Evolutionary conservation across 495 filamentous ascomycete species (phyloP).

Genomic region (Schizothecium vesticola): DNA sequence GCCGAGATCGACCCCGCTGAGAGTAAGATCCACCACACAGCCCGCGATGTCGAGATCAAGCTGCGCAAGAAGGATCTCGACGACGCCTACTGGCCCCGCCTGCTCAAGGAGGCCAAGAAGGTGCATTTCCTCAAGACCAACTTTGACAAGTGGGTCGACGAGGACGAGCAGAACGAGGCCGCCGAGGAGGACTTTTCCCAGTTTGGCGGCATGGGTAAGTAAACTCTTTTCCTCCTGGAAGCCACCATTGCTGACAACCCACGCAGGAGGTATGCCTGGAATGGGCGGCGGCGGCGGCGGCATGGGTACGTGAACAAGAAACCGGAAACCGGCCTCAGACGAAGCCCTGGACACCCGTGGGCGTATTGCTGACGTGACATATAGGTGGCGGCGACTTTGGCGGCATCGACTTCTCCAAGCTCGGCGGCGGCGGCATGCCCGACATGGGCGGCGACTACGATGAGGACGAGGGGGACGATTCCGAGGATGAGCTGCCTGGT

Average conservation of each 20-base stretch:
- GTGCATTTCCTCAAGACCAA: conserved; percentile 97
- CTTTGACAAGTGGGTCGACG: conserved; percentile 99
- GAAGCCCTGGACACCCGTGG: conserved; percentile 5
- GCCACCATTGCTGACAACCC: background rate
- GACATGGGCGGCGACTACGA: conserved; percentile 50
- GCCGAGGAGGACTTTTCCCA: conserved; percentile 79
- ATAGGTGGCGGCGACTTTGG: conserved; percentile 54
- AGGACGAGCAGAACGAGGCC: conserved; percentile 93
- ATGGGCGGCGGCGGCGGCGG: conserved; percentile 30
- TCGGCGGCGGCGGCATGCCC: conserved; percentile 58
- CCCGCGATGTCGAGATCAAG: conserved; percentile 80
- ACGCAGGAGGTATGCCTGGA: conserved; percentile 41
- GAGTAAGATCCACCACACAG: conserved; percentile 76
- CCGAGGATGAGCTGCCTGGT: conserved; percentile 38
- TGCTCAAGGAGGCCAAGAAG: conserved; percentile 85
- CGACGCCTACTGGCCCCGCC: conserved; percentile 87
- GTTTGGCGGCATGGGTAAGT: conserved; percentile 55
- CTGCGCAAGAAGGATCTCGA: conserved; percentile 94
- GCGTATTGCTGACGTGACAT: conserved; percentile 5
- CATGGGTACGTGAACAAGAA: conserved; percentile 39
- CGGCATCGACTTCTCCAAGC: conserved; percentile 87
- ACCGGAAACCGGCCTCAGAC: conserved; percentile 3
- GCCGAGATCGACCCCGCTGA: conserved; percentile 81
- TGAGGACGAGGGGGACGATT: conserved; percentile 58
- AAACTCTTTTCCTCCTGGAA: conserved; percentile 2